These are phyloP conservation scores for Aspergillus sp. DNA, from an alignment of 2,329 filamentous ascomycete species.

Conservation along the genomic window DNA sequence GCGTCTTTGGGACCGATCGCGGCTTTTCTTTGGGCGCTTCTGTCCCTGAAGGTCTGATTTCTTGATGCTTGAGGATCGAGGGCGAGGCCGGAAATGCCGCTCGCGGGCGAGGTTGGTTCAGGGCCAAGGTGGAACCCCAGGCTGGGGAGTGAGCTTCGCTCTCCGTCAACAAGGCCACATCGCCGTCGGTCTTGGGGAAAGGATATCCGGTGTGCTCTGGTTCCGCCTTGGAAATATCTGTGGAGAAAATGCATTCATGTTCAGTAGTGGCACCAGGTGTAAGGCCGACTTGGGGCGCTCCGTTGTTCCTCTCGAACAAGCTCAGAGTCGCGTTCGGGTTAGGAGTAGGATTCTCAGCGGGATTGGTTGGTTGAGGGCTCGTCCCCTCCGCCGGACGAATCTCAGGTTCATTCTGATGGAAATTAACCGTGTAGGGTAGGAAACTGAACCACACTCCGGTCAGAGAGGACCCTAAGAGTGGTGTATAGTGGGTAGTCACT, in stretches of 20 bases:
- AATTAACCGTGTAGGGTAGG: slow-evolving; percentile 88
- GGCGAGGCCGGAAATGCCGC: slow-evolving; percentile 73
- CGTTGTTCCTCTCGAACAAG: slow-evolving; percentile 37
- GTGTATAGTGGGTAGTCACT: slow-evolving; percentile 14
- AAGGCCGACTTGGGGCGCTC: slow-evolving; percentile 26
- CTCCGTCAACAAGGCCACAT: slow-evolving; percentile 61
- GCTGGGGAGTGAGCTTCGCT: slow-evolving; percentile 73
- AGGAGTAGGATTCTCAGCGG: slow-evolving; percentile 30
- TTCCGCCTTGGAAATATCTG: slow-evolving; percentile 27
- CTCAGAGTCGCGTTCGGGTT: slow-evolving; percentile 32
- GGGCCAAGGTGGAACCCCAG: slow-evolving; percentile 68
- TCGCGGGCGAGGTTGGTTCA: slow-evolving; percentile 77
- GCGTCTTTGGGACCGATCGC: slow-evolving; percentile 14
- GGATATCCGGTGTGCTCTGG: slow-evolving; percentile 30
- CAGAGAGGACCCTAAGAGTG: not conserved
- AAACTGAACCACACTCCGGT: slow-evolving; percentile 61
- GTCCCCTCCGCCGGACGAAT: slow-evolving; percentile 45
- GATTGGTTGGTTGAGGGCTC: slow-evolving; percentile 29
- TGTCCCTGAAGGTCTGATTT: slow-evolving; percentile 35
- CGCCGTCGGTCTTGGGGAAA: slow-evolving; percentile 34
- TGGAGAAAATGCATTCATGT: slow-evolving; percentile 45
- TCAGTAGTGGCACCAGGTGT: slow-evolving; percentile 47
- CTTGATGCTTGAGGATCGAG: slow-evolving; percentile 70
- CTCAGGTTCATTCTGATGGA: slow-evolving; percentile 60
- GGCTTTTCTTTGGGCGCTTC: slow-evolving; percentile 25